These are phyloP conservation scores for Podila horticola DNA, from an alignment of 192 early-diverging fungal genomes.

Conservation along the genomic window DNA sequence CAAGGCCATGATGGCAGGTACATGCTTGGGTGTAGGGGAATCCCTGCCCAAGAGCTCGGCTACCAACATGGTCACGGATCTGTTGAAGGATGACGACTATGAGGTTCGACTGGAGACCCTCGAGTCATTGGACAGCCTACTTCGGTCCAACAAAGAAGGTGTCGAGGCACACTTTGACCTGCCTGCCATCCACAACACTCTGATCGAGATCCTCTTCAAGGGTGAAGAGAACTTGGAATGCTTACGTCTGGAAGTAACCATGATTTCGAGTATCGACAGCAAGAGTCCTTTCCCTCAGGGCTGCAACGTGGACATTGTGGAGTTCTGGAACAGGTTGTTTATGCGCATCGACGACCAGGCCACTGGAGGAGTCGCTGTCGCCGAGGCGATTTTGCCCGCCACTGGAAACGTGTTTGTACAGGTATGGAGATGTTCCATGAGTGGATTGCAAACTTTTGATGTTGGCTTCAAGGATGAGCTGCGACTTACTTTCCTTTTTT, in stretches of 20 bases:
- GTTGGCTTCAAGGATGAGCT: neutral
- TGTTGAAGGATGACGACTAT: conserved; percentile 68
- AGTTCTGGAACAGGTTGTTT: conserved; percentile 54
- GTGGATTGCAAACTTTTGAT: neutral
- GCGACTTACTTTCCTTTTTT: neutral
- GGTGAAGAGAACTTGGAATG: conserved; percentile 59
- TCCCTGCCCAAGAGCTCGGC: conserved; percentile 16
- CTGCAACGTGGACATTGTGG: conserved; percentile 35
- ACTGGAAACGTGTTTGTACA: conserved; percentile 61
- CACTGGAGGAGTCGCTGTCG: conserved; percentile 59
- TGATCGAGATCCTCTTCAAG: conserved; percentile 53
- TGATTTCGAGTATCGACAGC: conserved; percentile 48
- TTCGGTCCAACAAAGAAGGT: conserved; percentile 6
- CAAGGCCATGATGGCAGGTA: conserved; percentile 33
- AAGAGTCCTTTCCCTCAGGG: conserved; percentile 31
- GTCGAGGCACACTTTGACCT: conserved; percentile 10
- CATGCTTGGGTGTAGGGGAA: conserved; percentile 22
- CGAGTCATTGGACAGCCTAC: conserved; percentile 45
- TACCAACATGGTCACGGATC: conserved; percentile 27
- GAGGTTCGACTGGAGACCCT: conserved; percentile 71
- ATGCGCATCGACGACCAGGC: conserved; percentile 48
- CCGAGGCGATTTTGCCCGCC: conserved; percentile 67
- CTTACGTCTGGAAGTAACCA: conserved; percentile 52
- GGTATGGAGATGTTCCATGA: conserved; percentile 20
- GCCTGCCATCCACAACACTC: conserved; percentile 31